Evolutionary conservation across 2,329 filamentous ascomycete genomes (phyloP), one percentile per base, ranked within the genome.

Genomic region (Calonectria multiphialidica): DNA sequence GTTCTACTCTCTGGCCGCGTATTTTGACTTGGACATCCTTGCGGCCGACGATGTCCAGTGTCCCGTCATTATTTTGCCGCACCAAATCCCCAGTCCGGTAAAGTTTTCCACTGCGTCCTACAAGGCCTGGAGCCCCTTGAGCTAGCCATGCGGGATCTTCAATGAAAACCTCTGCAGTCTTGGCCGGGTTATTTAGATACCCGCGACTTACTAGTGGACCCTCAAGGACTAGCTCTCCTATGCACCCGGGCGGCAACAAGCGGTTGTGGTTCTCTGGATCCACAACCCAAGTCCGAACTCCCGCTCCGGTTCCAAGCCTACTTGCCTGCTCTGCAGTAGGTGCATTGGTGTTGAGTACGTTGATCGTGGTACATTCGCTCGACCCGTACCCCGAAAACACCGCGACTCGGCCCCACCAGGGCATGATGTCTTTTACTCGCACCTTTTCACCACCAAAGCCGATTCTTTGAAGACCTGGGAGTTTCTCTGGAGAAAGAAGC

Each of bases 101-200:
- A 5, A 78, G 50, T 8, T 72, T 70, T 1, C 70, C 72, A 18
- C 18, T 55, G 16, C 72, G 55, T 37, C 72, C 72, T 25, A 40
- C 16, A 4, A 42, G 61, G 8, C 12, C n/a, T 5, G 35, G 33
- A 12, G 45, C 16, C 5, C 68, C 61, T 12, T 45, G 59, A 10
- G 83, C 77, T 84, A 15, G 70, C 87, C 86, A 88, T 0, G 71
- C 63, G 2, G 84, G 85, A 61, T 83, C 80, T 21, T 82, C 77
- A 42, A 89, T 83, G 65, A 89, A 90, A 0, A 82, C 81, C 25
- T 83, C 83, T 12, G 80, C 78, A 0, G 88, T 89, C 73, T 87
- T 86, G n/a, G 80, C 79, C 0, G 81, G 78, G 21, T 87, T 83
- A 49, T 87, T 86, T 18, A 88, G 79, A 69, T 90, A 90, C 16